Evolutionary conservation across 1,284 basidiomycete species (phyloP).

Genomic region (Ustilago shanxiensis): DNA sequence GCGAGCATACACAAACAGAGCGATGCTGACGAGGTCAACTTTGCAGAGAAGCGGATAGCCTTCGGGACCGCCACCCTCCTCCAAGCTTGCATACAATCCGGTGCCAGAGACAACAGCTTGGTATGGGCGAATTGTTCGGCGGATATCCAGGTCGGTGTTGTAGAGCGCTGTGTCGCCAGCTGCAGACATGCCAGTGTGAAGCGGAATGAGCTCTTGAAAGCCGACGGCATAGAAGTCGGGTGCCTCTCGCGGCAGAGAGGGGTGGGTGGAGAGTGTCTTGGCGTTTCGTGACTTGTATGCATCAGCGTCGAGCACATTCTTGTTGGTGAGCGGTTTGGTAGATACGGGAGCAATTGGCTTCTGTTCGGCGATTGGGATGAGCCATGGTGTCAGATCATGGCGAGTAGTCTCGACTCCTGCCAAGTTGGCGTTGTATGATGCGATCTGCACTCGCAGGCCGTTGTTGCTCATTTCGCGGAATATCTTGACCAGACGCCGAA

Average conservation of each 20-base stretch:
- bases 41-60: slow-evolving; percentile 62
- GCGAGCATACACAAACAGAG: slow-evolving; percentile 79
- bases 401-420: slow-evolving; percentile 74
- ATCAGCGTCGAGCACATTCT: slow-evolving; percentile 24
- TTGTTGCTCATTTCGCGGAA: slow-evolving; percentile 21
- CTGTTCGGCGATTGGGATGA: slow-evolving; percentile 62
- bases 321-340: slow-evolving; percentile 42
- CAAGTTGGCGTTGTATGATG: slow-evolving; percentile 86
- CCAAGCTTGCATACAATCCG: slow-evolving; percentile 62
- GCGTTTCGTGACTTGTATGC: slow-evolving; percentile 46
- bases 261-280: slow-evolving; percentile 38
- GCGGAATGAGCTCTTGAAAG: slow-evolving; percentile 87
- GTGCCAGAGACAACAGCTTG: slow-evolving; percentile 63
- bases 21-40: slow-evolving; percentile 64
- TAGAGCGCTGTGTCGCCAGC: slow-evolving; percentile 73
- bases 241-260: slow-evolving; percentile 58
- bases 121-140: slow-evolving; percentile 66
- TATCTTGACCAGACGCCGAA: not conserved
- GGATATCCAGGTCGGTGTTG: slow-evolving; percentile 77
- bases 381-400: slow-evolving; percentile 67
- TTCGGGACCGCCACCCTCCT: slow-evolving; percentile 65
- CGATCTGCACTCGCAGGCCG: slow-evolving; percentile 78
- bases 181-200: slow-evolving; percentile 71
- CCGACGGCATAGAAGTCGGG: slow-evolving; percentile 86
- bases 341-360: slow-evolving; percentile 70